Evolutionary conservation across 2,329 filamentous ascomycete genomes (phyloP).

Genomic region (Colletotrichum endophyticum): DNA sequence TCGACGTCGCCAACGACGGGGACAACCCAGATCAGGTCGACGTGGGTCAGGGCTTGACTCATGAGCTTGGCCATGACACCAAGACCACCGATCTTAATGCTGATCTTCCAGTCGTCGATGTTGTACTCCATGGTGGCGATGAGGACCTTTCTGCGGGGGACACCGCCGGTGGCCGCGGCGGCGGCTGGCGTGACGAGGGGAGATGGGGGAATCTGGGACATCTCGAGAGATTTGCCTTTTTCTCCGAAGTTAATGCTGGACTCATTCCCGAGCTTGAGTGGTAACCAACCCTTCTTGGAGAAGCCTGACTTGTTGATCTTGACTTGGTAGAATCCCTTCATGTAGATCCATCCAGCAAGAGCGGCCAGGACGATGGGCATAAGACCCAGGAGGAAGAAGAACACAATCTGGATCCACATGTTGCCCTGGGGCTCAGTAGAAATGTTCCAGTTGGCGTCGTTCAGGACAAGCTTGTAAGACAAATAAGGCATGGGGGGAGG

Average conservation of each 20-base stretch:
- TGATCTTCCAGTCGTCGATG: constrained; percentile 72
- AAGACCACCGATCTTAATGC: constrained; percentile 74
- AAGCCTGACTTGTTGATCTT: constrained; percentile 58
- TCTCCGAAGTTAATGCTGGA: constrained; percentile 35
- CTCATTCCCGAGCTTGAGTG: constrained; percentile 31
- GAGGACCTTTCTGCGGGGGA: constrained; percentile 58
- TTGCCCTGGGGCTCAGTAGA: constrained; percentile 57
- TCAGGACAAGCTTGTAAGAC: constrained; percentile 57
- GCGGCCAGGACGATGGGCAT: constrained; percentile 55
- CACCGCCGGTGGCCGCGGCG: constrained; percentile 21
- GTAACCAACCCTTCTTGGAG: constrained; percentile 28
- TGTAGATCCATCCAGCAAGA: constrained; percentile 58
- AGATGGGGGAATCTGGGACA: constrained; percentile 17
- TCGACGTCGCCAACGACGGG: constrained; percentile 68
- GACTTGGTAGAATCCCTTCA: constrained; percentile 54
- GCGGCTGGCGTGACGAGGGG: constrained; percentile 6
- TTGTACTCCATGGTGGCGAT: constrained; percentile 77
- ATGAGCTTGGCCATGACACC: constrained; percentile 75
- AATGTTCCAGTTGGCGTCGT: constrained; percentile 60
- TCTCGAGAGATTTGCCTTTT: constrained; percentile 27
- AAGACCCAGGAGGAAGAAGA: constrained; percentile 57
- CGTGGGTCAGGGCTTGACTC: constrained; percentile 68
- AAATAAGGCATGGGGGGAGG: constrained; percentile 57
- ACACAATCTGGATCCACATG: constrained; percentile 52
- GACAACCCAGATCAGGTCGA: constrained; percentile 70